Conservation (phyloP, 2,329 filamentous ascomycete species). For the Geosmithia flava region DNA sequence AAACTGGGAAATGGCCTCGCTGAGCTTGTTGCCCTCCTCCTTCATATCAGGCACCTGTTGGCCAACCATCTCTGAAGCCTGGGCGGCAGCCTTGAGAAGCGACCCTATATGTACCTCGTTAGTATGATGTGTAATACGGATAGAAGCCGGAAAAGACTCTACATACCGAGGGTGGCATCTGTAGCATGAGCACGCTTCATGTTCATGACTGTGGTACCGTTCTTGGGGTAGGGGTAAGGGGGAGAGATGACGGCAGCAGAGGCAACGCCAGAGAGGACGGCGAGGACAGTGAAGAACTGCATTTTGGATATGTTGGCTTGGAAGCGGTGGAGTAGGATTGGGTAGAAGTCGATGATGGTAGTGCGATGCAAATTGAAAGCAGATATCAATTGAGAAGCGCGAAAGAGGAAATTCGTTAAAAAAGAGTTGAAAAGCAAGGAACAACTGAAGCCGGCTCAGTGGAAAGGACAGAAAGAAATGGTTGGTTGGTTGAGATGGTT, state of each 20-base stretch:
- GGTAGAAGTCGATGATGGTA: too few species aligned
- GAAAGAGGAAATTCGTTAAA: too few species aligned
- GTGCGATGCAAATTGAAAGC: too few species aligned
- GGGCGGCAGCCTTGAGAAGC: background rate
- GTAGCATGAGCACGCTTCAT: background rate
- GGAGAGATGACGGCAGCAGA: background rate
- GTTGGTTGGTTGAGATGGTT: background rate
- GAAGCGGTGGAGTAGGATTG: background rate
- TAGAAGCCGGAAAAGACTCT: too few species aligned
- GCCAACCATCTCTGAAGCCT: background rate
- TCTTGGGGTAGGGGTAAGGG: background rate
- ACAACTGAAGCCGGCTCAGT: too few species aligned
- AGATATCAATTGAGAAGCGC: too few species aligned
- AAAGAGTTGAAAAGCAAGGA: too few species aligned
- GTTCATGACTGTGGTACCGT: background rate
- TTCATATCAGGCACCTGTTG: background rate
- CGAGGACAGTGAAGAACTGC: background rate
- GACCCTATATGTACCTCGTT: background rate
- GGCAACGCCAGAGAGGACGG: background rate
- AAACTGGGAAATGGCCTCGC: background rate
- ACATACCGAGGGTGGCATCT: background rate
- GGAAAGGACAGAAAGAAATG: background rate
- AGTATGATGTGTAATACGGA: background rate
- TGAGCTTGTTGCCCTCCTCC: background rate
- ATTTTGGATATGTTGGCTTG: background rate